Conservation (phyloP, 495 filamentous ascomycete species). For the Cercophora scortea region DNA sequence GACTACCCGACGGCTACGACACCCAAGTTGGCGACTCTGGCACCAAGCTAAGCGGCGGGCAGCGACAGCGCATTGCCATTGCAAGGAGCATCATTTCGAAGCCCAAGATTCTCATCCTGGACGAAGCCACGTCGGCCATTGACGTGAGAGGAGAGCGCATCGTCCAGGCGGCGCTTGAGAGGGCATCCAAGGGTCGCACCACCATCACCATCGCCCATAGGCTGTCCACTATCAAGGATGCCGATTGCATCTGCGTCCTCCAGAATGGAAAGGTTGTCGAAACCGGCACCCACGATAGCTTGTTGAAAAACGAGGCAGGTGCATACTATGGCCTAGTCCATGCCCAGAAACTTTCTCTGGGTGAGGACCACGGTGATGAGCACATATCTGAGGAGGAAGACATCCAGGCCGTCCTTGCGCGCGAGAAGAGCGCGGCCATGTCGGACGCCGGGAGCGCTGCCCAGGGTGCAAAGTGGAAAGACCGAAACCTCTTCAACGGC, state of each 20-base stretch:
- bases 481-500: slow-evolving; percentile 30
- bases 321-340: slow-evolving; percentile 46
- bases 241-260: slow-evolving; percentile 65
- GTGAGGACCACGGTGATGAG: slow-evolving; percentile 20
- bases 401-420: slow-evolving; percentile 27
- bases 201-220: slow-evolving; percentile 76
- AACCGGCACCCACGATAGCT: slow-evolving; percentile 57
- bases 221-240: slow-evolving; percentile 60
- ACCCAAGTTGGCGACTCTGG: slow-evolving; percentile 47
- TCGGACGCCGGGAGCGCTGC: slow-evolving; percentile 19
- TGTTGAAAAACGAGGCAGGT: slow-evolving; percentile 48
- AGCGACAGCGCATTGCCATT: slow-evolving; percentile 65
- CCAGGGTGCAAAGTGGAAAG: slow-evolving; percentile 21
- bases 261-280: slow-evolving; percentile 54
- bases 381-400: slow-evolving; percentile 30
- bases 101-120: slow-evolving; percentile 70
- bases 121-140: slow-evolving; percentile 75
- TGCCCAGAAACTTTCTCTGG: slow-evolving; percentile 41
- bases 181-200: slow-evolving; percentile 59
- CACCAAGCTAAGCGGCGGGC: slow-evolving; percentile 42
- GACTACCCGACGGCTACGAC: slow-evolving; percentile 54
- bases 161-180: slow-evolving; percentile 62
- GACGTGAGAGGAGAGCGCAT: slow-evolving; percentile 62
- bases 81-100: slow-evolving; percentile 64
- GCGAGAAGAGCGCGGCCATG: slow-evolving; percentile 39